Evolutionary conservation across 2,329 filamentous ascomycete genomes (phyloP).

Genomic region (Ophiostoma tasmaniense): DNA sequence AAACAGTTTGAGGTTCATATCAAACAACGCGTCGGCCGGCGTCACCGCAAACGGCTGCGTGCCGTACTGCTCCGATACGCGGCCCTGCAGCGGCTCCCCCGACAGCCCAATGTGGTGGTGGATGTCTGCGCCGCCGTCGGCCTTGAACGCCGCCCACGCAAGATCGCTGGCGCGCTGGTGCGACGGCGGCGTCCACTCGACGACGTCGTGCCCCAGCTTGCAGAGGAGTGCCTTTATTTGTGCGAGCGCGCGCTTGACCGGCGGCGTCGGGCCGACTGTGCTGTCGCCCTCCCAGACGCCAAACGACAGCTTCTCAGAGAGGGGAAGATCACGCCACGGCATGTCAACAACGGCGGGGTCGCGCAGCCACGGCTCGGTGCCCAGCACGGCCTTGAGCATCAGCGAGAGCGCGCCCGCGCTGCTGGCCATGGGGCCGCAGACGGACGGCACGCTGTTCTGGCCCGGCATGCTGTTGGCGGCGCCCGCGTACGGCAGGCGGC

Average conservation of each 20-base stretch:
- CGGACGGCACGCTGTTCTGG: conserved; percentile 47
- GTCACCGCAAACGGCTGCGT: conserved; percentile 19
- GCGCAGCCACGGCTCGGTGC: conserved; percentile 53
- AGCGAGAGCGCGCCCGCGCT: conserved; percentile 47
- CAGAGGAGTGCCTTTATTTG: conserved; percentile 30
- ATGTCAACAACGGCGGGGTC: conserved; percentile 54
- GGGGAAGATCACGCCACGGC: conserved; percentile 45
- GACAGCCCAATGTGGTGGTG: conserved; percentile 42
- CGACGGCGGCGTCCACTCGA: conserved; percentile 49
- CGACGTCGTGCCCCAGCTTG: conserved; percentile 31
- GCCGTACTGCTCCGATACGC: conserved; percentile 11
- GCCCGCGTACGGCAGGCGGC: conserved; percentile 23
- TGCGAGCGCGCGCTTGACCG: conserved; percentile 44
- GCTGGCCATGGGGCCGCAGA: conserved; percentile 54
- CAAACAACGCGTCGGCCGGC: conserved; percentile 28
- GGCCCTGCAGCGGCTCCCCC: conserved; percentile 41
- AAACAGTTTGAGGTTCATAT: conserved; percentile 37
- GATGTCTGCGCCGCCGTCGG: conserved; percentile 31
- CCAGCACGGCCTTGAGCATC: conserved; percentile 44
- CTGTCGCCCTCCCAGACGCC: conserved; percentile 47
- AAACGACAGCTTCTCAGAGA: conserved; percentile 38
- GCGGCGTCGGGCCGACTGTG: conserved; percentile 44
- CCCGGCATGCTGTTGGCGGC: conserved; percentile 34
- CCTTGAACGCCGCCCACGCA: conserved; percentile 28
- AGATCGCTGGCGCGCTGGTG: conserved; percentile 35